A percentile compares a stretch with the other conserved stretches of the same genome.
phyloP scores from a whole-genome alignment of 345 rosid species.

The Durio zibethinus region DNA sequence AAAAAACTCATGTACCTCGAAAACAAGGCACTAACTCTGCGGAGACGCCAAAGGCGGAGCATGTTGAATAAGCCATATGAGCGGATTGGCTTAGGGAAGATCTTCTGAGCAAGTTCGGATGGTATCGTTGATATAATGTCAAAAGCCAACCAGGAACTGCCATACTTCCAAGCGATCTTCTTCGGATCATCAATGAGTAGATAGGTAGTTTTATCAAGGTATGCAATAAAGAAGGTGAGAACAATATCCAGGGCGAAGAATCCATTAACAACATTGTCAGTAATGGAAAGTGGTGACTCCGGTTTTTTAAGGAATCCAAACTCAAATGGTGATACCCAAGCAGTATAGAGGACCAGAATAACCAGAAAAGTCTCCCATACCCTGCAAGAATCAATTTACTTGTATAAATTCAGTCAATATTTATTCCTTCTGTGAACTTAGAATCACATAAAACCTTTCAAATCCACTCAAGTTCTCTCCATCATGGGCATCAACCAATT shows the following conservation, averaged over 20 bases:
- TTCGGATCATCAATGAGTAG: conserved; percentile 65
- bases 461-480: not conserved
- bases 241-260: conserved; percentile 83
- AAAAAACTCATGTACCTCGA: conserved; percentile 52
- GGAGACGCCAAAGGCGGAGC: conserved; percentile 98
- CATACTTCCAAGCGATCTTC: conserved; percentile 73
- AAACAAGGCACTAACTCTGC: conserved; percentile 89
- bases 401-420: not conserved
- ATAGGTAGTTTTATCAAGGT: conserved; percentile 64
- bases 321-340: conserved; percentile 96
- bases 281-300: conserved; percentile 48
- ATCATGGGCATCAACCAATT: not conserved
- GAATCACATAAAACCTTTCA: not conserved
- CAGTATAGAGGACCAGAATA: conserved; percentile 72
- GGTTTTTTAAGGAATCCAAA: conserved; percentile 73
- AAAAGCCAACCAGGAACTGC: conserved; percentile 71
- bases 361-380: conserved; percentile 74
- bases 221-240: conserved; percentile 84
- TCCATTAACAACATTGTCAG: conserved; percentile 78
- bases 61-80: conserved; percentile 75
- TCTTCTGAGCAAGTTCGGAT: conserved; percentile 60
- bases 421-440: not conserved
- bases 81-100: conserved; percentile 45
- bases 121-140: conserved; percentile 80
- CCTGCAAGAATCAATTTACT: conserved; percentile 40